phyloP scores from a whole-genome alignment of 2,329 filamentous ascomycete genomes.

The Alternaria sp. region DNA sequence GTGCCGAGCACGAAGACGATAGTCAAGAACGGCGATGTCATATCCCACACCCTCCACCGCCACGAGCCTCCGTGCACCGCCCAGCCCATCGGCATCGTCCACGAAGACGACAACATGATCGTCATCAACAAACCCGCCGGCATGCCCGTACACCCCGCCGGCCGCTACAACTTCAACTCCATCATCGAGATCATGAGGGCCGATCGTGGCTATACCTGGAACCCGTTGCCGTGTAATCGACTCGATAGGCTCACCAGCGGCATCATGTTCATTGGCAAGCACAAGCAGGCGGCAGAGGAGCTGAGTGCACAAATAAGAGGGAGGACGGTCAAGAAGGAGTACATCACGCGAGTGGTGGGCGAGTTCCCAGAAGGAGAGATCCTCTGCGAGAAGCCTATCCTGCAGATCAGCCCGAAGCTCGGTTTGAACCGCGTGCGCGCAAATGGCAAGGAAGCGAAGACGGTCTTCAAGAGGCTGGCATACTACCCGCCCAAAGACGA shows the following conservation, averaged over 20 bases:
- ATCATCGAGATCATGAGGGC: constrained; percentile 91
- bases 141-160: constrained; percentile 92
- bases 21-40: constrained; percentile 85
- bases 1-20: constrained; percentile 70
- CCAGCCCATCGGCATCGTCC: constrained; percentile 78
- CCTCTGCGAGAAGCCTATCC: constrained; percentile 90
- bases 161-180: constrained; percentile 94
- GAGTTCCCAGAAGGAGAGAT: constrained; percentile 91
- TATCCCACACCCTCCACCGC: constrained; percentile 91
- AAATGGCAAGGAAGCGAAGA: constrained; percentile 86
- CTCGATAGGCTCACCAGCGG: constrained; percentile 92
- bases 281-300: constrained; percentile 76
- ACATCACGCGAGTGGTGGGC: constrained; percentile 88
- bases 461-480: constrained; percentile 89
- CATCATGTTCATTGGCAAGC: constrained; percentile 97
- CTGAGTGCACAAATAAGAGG: constrained; percentile 78
- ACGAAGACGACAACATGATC: constrained; percentile 91
- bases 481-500: constrained; percentile 73
- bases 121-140: constrained; percentile 97
- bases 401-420: constrained; percentile 92
- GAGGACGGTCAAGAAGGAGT: constrained; percentile 91
- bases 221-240: constrained; percentile 82
- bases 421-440: constrained; percentile 94
- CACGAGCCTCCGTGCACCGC: constrained; percentile 93
- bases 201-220: constrained; percentile 66